A percentile compares a stretch with the other conserved stretches of the same genome.
These are phyloP conservation scores for Daldinia caldariorum DNA, from an alignment of 495 filamentous ascomycete species.

Conservation along the genomic window DNA sequence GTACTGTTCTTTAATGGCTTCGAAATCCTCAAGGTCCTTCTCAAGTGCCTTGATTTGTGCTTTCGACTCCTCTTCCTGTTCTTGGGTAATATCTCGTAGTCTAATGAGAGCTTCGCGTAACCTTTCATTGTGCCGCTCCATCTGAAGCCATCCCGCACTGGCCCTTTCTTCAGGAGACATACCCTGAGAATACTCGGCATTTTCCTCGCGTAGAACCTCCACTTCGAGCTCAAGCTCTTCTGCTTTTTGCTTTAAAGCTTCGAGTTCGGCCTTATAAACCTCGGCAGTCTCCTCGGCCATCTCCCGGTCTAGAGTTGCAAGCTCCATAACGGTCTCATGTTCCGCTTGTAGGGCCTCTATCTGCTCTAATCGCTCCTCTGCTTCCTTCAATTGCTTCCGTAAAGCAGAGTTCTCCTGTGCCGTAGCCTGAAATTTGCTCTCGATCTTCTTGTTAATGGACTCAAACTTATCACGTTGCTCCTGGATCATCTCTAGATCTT, in stretches of 20 bases:
- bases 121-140: slow-evolving; percentile 89
- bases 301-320: slow-evolving; percentile 88
- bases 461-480: slow-evolving; percentile 87
- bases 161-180: slow-evolving; percentile 89
- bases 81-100: slow-evolving; percentile 84
- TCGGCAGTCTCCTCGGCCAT: slow-evolving; percentile 97
- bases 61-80: slow-evolving; percentile 82
- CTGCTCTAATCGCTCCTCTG: slow-evolving; percentile 71
- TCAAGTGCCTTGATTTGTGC: slow-evolving; percentile 81
- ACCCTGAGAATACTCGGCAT: slow-evolving; percentile 79
- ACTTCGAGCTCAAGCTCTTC: slow-evolving; percentile 91
- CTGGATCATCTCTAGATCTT: slow-evolving; percentile 77
- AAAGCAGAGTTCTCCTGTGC: slow-evolving; percentile 82
- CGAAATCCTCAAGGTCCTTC: slow-evolving; percentile 78
- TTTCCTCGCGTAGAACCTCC: slow-evolving; percentile 87
- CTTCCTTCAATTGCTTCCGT: slow-evolving; percentile 78
- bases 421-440: slow-evolving; percentile 87
- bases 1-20: slow-evolving; percentile 74
- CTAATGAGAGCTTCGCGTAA: slow-evolving; percentile 86
- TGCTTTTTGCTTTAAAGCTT: slow-evolving; percentile 73
- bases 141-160: slow-evolving; percentile 86
- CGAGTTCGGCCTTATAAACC: slow-evolving; percentile 78
- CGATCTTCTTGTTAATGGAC: slow-evolving; percentile 88
- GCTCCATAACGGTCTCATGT: slow-evolving; percentile 84
- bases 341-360: slow-evolving; percentile 80